phyloP scores from a whole-genome alignment of 345 rosid species.

The Abelmoschus esculentus region DNA sequence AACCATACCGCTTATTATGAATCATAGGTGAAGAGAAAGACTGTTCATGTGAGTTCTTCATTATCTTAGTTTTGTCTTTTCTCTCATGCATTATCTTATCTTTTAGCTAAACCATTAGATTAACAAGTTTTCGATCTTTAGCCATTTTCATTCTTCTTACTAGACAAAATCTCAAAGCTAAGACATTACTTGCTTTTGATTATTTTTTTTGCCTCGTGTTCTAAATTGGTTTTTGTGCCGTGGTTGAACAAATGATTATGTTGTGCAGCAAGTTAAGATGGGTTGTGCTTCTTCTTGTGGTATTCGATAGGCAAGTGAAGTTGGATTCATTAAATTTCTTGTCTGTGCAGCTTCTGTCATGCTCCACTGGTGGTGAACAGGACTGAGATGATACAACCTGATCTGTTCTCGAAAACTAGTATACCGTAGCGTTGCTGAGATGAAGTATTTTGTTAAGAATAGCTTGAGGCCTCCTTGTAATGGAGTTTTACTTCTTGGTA shows the following conservation, averaged over 20 bases:
- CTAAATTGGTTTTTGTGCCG: background rate
- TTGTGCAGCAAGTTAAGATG: background rate
- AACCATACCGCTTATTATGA: background rate
- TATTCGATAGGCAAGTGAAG: background rate
- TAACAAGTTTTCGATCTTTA: background rate
- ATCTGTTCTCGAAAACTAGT: background rate
- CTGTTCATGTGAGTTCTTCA: background rate
- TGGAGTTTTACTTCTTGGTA: background rate
- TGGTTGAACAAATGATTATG: background rate
- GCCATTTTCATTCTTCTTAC: background rate
- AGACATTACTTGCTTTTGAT: background rate
- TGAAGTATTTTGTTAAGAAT: background rate
- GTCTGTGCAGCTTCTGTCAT: background rate
- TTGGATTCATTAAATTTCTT: background rate
- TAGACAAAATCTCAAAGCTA: background rate
- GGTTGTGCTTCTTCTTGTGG: background rate
- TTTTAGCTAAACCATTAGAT: background rate
- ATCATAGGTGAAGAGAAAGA: background rate
- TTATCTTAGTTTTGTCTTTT: background rate
- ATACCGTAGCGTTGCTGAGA: background rate
- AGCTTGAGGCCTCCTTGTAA: background rate
- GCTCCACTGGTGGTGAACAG: background rate
- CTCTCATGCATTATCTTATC: background rate
- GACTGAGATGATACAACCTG: background rate
- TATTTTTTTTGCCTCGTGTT: background rate